A percentile compares a stretch with the other conserved stretches of the same genome.
Evolutionary conservation across 2,329 filamentous ascomycete genomes (phyloP).

Genomic region (Cladosporium halotolerans): DNA sequence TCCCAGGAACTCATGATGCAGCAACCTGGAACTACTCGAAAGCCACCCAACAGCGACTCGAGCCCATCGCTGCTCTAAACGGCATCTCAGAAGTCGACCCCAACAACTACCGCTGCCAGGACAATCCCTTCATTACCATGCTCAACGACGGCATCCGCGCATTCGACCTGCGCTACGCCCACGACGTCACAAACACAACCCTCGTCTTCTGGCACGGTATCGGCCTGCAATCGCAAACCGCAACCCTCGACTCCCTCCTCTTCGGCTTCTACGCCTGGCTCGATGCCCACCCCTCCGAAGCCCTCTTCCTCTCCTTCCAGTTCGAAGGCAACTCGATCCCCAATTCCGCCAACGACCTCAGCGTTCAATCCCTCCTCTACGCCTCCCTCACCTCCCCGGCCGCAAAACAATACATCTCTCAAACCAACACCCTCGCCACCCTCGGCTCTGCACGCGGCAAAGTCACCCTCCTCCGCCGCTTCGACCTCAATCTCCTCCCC

Average conservation of each 20-base stretch:
- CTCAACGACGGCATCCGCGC: constrained; percentile 44
- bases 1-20: constrained; percentile 47
- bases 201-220: constrained; percentile 46
- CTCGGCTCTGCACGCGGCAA: constrained; percentile 34
- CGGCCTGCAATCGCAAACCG: constrained; percentile 40
- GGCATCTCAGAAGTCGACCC: constrained; percentile 30
- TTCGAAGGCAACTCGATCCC: constrained; percentile 37
- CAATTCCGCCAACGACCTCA: constrained; percentile 30
- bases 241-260: constrained; percentile 41
- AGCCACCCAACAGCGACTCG: constrained; percentile 36
- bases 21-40: constrained; percentile 48
- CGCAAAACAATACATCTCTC: constrained; percentile 37
- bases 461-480: constrained; percentile 41
- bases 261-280: constrained; percentile 47
- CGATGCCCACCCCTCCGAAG: constrained; percentile 40
- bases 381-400: constrained; percentile 34
- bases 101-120: constrained; percentile 40
- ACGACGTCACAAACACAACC: constrained; percentile 40
- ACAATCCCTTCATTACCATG: constrained; percentile 32
- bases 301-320: constrained; percentile 43
- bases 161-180: constrained; percentile 47
- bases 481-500: constrained; percentile 38
- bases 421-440: constrained; percentile 32
- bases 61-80: constrained; percentile 36
- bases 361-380: constrained; percentile 35